A percentile compares a stretch with the other conserved stretches of the same genome.
Evolutionary conservation across 1,284 basidiomycete genomes (phyloP).

Genomic region (Hypsizygus ulmarius): DNA sequence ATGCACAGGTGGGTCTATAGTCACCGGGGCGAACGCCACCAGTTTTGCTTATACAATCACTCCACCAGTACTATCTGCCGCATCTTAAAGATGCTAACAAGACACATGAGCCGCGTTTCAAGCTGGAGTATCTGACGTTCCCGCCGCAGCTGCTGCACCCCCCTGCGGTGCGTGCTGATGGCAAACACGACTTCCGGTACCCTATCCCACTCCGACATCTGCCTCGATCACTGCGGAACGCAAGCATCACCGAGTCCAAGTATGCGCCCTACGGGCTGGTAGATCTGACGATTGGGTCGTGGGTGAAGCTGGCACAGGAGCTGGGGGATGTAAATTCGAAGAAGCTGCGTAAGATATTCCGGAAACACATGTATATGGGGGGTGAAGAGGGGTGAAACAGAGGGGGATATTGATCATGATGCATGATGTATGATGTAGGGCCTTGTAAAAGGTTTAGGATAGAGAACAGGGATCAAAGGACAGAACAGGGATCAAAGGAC

Average conservation of each 20-base stretch:
- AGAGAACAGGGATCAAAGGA: slow-evolving; percentile 9
- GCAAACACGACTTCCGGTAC: slow-evolving; percentile 35
- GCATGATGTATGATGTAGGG: slow-evolving; percentile 10
- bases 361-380: slow-evolving; percentile 70
- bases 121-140: slow-evolving; percentile 81
- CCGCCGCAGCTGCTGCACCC: slow-evolving; percentile 32
- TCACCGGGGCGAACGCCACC: background rate
- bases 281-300: slow-evolving; percentile 78
- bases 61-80: slow-evolving; percentile 72
- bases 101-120: slow-evolving; percentile 57
- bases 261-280: slow-evolving; percentile 69
- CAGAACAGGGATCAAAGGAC: slow-evolving; percentile 7
- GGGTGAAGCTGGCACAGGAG: slow-evolving; percentile 68
- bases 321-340: slow-evolving; percentile 54
- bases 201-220: slow-evolving; percentile 68
- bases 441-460: no score
- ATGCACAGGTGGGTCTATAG: slow-evolving; percentile 62
- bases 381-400: slow-evolving; percentile 36
- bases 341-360: slow-evolving; percentile 66
- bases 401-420: slow-evolving; percentile 8
- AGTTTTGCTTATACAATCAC: slow-evolving; percentile 12
- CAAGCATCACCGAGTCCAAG: slow-evolving; percentile 43
- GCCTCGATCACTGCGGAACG: slow-evolving; percentile 51
- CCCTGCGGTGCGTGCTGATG: slow-evolving; percentile 33
- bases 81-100: slow-evolving; percentile 57